Evolutionary conservation across 139 green algal genomes (phyloP), one percentile per base, ranked within the genome.

Genomic region (Choricystis sp.): DNA sequence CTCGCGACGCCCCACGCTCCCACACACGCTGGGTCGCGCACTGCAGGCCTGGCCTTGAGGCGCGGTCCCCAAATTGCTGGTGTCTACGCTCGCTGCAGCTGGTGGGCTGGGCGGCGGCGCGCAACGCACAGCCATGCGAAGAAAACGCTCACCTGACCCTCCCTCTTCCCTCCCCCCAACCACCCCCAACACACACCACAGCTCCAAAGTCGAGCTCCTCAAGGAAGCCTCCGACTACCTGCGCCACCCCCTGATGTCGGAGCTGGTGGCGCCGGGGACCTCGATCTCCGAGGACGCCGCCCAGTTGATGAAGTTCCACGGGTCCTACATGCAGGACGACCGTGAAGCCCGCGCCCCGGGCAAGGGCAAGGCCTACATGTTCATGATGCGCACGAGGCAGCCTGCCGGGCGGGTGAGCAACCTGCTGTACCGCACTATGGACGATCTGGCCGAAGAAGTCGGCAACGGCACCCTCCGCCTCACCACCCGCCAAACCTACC

Each of bases 291-390:
- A 96, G 73, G 83, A 90, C 1, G 77, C 88, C 4, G 72, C 88
- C 70, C 94, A 99, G 85, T 82, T 99, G 4, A 97, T 98, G 82
- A 99, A 99, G 83, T 99, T 99, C 69, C 94, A 99, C 72, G 94
- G 94, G 58, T 89, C 73, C 67, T 99, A 99, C 67, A 74, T 84
- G 87, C 91, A 97, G 75, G 94, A 99, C 72, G 74, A 99, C 71
- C 76, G 94, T 14, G 94, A 99, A 76, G 85, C 91, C 77, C 83
- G 94, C n/a, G 74, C 82, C 0, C 92, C 91, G 60, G 92, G 90
- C 0, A 26, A 81, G 26, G 93, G 89, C 66, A 98, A 97, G 79
- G 80, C 81, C 4, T 99, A 98, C 70, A 89, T 96, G 80, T 99
- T 99, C 77, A 99, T 99, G 94, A 98, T 99, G 89, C 85, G 94